Percentiles rank a stretch among this genome's conserved stretches.
Evolutionary conservation across 176 grass and related monocot species (phyloP).

Genomic region (Saccharum officinarum): DNA sequence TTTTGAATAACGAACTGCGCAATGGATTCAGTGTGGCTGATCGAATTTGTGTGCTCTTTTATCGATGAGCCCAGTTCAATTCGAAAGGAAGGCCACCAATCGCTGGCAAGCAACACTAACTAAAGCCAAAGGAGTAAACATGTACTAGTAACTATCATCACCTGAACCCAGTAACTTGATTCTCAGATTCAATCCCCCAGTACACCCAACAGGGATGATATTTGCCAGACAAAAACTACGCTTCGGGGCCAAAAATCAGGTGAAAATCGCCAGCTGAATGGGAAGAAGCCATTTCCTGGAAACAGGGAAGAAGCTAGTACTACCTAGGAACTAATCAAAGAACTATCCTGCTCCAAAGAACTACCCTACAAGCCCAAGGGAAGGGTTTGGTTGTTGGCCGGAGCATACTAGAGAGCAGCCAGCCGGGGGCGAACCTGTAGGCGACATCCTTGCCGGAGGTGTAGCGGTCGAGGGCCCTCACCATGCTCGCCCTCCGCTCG

Average conservation of each 20-base stretch:
- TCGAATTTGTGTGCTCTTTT: not conserved
- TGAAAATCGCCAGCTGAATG: not conserved
- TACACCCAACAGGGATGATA: not conserved
- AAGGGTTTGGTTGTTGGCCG: not conserved
- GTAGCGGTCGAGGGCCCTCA: conserved; percentile 36
- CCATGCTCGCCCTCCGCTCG: not conserved
- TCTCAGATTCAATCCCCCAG: not conserved
- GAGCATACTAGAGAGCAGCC: not conserved
- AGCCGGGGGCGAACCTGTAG: conserved; percentile 51
- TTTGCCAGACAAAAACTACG: not conserved
- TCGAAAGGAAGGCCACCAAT: not conserved
- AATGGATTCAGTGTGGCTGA: not conserved
- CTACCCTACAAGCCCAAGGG: not conserved
- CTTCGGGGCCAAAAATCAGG: not conserved
- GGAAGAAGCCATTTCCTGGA: not conserved
- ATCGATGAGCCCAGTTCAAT: not conserved
- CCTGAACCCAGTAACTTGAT: not conserved
- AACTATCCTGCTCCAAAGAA: too few relatives aligned
- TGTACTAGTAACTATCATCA: not conserved
- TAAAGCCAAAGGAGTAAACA: not conserved
- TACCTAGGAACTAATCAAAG: too few relatives aligned
- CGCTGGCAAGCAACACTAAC: not conserved
- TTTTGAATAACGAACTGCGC: not conserved
- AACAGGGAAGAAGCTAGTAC: not conserved
- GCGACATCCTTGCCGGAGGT: conserved; percentile 59